These are phyloP conservation scores for Dimargaris xerosporica DNA, from an alignment of 192 early-diverging fungal species.

Conservation along the genomic window DNA sequence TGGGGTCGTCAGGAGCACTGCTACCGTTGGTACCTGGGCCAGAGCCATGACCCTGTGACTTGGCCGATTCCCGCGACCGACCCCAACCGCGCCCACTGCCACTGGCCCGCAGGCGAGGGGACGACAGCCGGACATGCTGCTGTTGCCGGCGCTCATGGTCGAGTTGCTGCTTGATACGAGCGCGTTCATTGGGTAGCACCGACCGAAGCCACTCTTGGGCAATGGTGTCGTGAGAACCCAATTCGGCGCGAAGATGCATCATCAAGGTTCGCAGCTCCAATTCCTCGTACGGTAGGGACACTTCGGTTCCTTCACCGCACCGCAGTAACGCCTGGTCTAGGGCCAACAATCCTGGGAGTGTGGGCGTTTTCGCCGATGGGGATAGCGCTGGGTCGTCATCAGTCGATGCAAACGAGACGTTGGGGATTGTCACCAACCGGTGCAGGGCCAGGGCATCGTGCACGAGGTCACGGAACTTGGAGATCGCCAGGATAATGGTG, in stretches of 20 bases:
- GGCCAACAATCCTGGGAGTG: background rate
- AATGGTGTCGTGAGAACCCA: background rate
- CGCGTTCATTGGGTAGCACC: background rate
- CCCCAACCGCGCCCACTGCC: background rate
- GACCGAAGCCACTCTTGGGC: constrained; percentile 2
- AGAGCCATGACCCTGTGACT: background rate
- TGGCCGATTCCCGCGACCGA: background rate
- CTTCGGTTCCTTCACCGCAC: constrained; percentile 3
- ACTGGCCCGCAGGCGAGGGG: background rate
- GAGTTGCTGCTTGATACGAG: constrained; percentile 4
- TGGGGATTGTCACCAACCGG: background rate
- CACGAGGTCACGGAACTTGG: constrained; percentile 12
- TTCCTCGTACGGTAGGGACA: constrained; percentile 10
- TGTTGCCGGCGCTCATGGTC: constrained; percentile 7
- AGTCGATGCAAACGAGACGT: background rate
- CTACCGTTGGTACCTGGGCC: constrained; percentile 16
- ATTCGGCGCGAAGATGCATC: background rate
- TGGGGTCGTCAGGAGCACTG: constrained; percentile 16
- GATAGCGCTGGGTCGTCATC: background rate
- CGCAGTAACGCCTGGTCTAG: constrained; percentile 7
- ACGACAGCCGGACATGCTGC: background rate
- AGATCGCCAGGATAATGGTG: constrained; percentile 25
- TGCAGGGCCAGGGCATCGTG: constrained; percentile 2
- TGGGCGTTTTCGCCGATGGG: background rate
- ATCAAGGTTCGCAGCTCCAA: constrained; percentile 2